Base-by-base conservation (phyloP, 345 rosid species). In the Aquilaria sinensis region DNA sequence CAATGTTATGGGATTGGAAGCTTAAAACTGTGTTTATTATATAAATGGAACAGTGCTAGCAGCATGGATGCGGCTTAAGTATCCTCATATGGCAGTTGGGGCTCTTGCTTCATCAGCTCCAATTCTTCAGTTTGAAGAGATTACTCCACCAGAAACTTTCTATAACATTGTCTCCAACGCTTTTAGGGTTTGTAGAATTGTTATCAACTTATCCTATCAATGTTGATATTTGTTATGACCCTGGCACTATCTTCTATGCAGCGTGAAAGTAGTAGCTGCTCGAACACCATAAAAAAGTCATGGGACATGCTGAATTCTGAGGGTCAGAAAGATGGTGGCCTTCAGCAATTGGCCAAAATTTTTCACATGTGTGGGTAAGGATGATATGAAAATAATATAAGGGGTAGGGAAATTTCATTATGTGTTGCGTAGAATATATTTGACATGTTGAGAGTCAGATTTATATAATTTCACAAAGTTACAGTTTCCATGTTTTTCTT, bases 61-160 rank as follows among this genome's bases (percentile, higher is more conserved):
- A 2, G 88, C 97, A 62, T 93, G 96, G 98, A 93, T 93, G 98
- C 83, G 97, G 79, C 77, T 93, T 9, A 93, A 93, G 76, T 93
- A 93, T 79, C 96, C 97, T 49, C 98, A 93, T 60, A 70, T 93
- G 64, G 85, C 96, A 0, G 73, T 90, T 41, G 98, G 97, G 57
- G 96, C 96, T 11, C 87, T 93, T 60, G 96, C 96, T 78, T 84
- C 98, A 4, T 93, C 96, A 0, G 97, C 98, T 3, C 97, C 98
- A 0, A 87, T 93, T 76, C 97, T 93, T 74, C 94, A 93, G 66
- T 90, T 93, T 37, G 96, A 93, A 71, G 81, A 93, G 78, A 75
- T 93, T 67, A 92, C 89, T 51, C 98, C 94, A 11, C 80, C 83
- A 3, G 89, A 84, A 72, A 83, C 94, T 31, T 93, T 90, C 73